Evolutionary conservation across 1,284 basidiomycete genomes (phyloP).

Genomic region (Apiotrichum sp.): DNA sequence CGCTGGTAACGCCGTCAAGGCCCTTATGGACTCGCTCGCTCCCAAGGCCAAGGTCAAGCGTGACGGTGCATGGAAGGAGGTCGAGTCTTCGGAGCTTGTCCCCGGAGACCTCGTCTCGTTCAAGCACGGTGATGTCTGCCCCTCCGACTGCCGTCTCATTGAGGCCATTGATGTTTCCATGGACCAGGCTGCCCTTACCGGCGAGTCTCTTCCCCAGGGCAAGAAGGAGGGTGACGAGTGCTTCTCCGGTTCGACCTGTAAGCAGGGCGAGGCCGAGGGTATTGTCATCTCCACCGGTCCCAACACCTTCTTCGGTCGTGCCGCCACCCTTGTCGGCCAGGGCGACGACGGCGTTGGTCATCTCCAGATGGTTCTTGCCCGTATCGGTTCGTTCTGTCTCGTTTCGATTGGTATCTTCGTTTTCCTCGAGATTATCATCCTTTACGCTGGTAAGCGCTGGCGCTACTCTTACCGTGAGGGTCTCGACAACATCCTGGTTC

Average conservation of each 20-base stretch:
- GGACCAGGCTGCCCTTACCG: slow-evolving; percentile 93
- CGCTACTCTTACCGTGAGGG: slow-evolving; percentile 83
- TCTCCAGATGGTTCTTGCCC: slow-evolving; percentile 93
- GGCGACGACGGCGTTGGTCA: slow-evolving; percentile 95
- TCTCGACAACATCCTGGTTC: slow-evolving; percentile 92
- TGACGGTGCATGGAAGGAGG: slow-evolving; percentile 72
- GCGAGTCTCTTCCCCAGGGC: slow-evolving; percentile 83
- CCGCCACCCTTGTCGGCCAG: slow-evolving; percentile 88
- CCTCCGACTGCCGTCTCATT: slow-evolving; percentile 88
- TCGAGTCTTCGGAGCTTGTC: slow-evolving; percentile 80
- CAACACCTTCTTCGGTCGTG: slow-evolving; percentile 94
- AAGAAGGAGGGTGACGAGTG: slow-evolving; percentile 93
- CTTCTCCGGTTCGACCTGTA: slow-evolving; percentile 96
- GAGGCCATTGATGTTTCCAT: slow-evolving; percentile 94
- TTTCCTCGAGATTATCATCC: slow-evolving; percentile 77
- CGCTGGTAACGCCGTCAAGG: slow-evolving; percentile 97
- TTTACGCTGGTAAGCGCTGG: slow-evolving; percentile 81
- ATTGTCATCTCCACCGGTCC: slow-evolving; percentile 92
- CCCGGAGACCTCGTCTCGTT: slow-evolving; percentile 91
- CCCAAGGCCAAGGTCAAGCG: slow-evolving; percentile 93
- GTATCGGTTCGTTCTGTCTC: slow-evolving; percentile 93
- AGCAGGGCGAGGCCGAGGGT: slow-evolving; percentile 95
- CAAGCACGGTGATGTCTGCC: slow-evolving; percentile 97
- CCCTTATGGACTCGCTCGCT: slow-evolving; percentile 97
- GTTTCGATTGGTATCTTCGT: slow-evolving; percentile 91